Base-by-base conservation (phyloP, 768 basidiomycete genomes). In the Lactarius hengduanensis region DNA sequence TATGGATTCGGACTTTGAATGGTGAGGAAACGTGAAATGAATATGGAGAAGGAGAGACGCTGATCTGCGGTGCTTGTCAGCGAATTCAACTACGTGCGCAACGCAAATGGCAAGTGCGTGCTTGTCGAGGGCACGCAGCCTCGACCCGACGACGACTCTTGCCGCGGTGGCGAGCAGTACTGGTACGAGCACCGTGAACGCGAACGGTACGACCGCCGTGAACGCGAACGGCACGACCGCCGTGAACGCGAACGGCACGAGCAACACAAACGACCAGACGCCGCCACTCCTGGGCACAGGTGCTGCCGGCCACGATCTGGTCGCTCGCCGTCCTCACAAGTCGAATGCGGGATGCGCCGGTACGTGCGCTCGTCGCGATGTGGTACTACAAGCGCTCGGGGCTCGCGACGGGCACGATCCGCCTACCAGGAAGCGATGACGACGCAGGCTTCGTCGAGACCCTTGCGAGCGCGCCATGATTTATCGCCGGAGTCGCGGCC, bases 151-250 rank as follows among this genome's bases (percentile, higher is more conserved):
- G 92, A 95, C 45, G 82, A 83, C 34, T 80, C 83, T 5, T 94
- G 92, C 72, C 79, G 77, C 28, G 76, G 77, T 62, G 83, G 80
- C 22, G 87, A 87, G 55, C 86, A 89, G 3, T 92, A 82, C 75
- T 99, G 97, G 97, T 98, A 95, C 74, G 94, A 94, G 61, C 87
- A 94, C 32, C n/a, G n/a, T n/a, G n/a, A n/a, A n/a, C n/a, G n/a
- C n/a, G n/a, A n/a, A n/a, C n/a, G n/a, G n/a, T n/a, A n/a, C n/a
- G n/a, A n/a, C n/a, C n/a, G n/a, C n/a, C n/a, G n/a, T n/a, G n/a
- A n/a, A n/a, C n/a, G n/a, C n/a, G n/a, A n/a, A n/a, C n/a, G n/a
- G n/a, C n/a, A n/a, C n/a, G n/a, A n/a, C n/a, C n/a, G n/a, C n/a
- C n/a, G n/a, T n/a, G n/a, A n/a, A n/a, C n/a, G n/a, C n/a, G n/a